phyloP scores from a whole-genome alignment of 148 eudicot species.

The Amaranthus hypochondriacus region DNA sequence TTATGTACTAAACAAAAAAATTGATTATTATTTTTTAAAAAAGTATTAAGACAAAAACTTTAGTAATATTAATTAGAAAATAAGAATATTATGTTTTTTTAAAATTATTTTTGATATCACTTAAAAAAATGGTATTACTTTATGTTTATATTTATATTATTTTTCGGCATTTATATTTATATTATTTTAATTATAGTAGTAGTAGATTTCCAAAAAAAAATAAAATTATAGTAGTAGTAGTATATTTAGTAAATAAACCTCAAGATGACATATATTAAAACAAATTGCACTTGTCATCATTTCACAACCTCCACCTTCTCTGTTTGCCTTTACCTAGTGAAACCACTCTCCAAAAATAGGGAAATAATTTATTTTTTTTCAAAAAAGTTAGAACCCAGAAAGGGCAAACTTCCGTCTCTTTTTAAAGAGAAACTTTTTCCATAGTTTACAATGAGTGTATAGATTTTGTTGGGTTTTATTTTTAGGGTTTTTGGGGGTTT shows the following conservation, averaged over 20 bases:
- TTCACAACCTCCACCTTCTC: slow-evolving; percentile 18
- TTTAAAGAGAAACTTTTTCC: slow-evolving; percentile 11
- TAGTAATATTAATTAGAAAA: too few relatives aligned
- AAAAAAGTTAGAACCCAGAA: slow-evolving; percentile 24
- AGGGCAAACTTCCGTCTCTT: slow-evolving; percentile 14
- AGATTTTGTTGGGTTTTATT: neutral
- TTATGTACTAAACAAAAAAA: too few relatives aligned
- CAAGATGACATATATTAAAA: slow-evolving; percentile 14
- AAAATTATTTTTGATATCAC: too few relatives aligned
- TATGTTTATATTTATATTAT: neutral
- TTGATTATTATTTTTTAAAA: too few relatives aligned
- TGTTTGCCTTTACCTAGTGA: slow-evolving; percentile 16
- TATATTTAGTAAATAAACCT: neutral
- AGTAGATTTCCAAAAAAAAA: too few relatives aligned
- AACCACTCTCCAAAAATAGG: neutral
- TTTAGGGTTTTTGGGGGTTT: neutral
- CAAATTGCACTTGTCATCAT: slow-evolving; percentile 21
- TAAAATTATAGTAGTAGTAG: neutral
- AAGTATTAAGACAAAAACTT: too few relatives aligned
- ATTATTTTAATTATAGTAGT: neutral
- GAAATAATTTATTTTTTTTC: neutral
- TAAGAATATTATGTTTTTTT: too few relatives aligned
- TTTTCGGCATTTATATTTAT: neutral
- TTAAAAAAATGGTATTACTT: too few relatives aligned
- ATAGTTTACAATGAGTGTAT: neutral